Conservation (phyloP, 257 asterid genomes). For the Nicotiana tomentosiformis region DNA sequence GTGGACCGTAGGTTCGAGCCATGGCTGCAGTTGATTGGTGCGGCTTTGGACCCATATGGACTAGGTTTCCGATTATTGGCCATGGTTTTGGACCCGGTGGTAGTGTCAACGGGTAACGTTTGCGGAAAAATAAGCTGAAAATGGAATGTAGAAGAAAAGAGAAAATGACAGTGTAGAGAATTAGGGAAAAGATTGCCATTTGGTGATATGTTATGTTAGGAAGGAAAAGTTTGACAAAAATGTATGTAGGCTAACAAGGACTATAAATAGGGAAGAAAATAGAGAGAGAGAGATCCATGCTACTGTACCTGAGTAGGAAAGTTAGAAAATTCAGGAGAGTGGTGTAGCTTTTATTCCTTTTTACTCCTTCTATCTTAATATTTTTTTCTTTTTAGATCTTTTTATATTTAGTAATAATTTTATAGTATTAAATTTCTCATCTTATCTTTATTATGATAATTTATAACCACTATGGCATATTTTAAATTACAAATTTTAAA, state of each 20-base stretch:
- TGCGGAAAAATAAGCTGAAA: not conserved
- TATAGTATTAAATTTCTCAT: too few species aligned
- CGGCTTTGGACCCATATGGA: constrained; percentile 65
- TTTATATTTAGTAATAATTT: too few species aligned
- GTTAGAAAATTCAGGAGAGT: not conserved
- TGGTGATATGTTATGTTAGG: not conserved
- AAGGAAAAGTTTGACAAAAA: not conserved
- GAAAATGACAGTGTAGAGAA: constrained; percentile 13
- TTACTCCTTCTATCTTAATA: too few species aligned
- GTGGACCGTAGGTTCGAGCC: constrained; percentile 67
- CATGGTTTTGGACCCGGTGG: constrained; percentile 98
- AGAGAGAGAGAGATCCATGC: not conserved
- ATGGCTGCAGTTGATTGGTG: constrained; percentile 75
- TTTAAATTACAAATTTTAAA: too few species aligned
- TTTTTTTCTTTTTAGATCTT: too few species aligned
- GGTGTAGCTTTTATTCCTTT: too few species aligned
- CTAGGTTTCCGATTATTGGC: constrained; percentile 82
- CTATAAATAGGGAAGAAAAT: not conserved
- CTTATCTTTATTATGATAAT: too few species aligned
- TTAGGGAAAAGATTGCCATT: not conserved
- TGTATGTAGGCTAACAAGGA: not conserved
- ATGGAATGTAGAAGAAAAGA: constrained; percentile 15
- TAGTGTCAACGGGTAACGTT: constrained; percentile 14
- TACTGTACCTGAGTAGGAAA: not conserved
- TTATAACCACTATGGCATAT: too few species aligned